Percentiles rank a stretch among this genome's conserved stretches.
Conservation (phyloP, 208 protist species). For the Crithidia fasciculata region DNA sequence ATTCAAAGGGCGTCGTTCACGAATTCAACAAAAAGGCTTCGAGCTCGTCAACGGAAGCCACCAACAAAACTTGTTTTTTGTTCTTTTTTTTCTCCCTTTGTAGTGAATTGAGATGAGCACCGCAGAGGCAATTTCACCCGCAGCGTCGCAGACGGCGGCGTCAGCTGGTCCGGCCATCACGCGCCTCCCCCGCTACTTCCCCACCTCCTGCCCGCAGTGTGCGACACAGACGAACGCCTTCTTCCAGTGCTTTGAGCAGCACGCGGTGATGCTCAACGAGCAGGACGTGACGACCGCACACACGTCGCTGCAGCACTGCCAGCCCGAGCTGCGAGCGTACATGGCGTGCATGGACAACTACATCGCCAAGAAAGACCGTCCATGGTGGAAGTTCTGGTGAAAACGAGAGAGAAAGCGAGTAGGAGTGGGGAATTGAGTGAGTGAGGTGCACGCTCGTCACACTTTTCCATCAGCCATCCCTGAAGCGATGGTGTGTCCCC, state of each 20-base stretch:
- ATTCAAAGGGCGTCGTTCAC: background rate
- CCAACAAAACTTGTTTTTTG: no score
- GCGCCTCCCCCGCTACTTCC: constrained; percentile 75
- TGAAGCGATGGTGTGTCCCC: no score
- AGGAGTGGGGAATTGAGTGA: no score
- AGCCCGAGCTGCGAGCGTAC: constrained; percentile 67
- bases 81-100: no score
- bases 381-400: constrained; percentile 63
- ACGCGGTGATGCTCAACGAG: constrained; percentile 67
- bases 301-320: constrained; percentile 62
- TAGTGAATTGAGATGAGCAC: background rate
- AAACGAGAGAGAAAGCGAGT: no score
- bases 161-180: constrained; percentile 17
- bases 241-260: constrained; percentile 78
- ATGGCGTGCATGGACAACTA: constrained; percentile 82
- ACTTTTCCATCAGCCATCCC: no score
- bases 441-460: no score
- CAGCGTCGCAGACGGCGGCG: constrained; percentile 8
- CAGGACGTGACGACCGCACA: constrained; percentile 63
- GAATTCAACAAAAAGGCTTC: no score
- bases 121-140: background rate
- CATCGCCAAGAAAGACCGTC: constrained; percentile 26
- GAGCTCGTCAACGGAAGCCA: no score
- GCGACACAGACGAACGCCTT: constrained; percentile 49
- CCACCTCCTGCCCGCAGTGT: constrained; percentile 67